Evolutionary conservation across 1,284 basidiomycete species (phyloP), one percentile per base, ranked within the genome.

Genomic region (Peniophora sp.): DNA sequence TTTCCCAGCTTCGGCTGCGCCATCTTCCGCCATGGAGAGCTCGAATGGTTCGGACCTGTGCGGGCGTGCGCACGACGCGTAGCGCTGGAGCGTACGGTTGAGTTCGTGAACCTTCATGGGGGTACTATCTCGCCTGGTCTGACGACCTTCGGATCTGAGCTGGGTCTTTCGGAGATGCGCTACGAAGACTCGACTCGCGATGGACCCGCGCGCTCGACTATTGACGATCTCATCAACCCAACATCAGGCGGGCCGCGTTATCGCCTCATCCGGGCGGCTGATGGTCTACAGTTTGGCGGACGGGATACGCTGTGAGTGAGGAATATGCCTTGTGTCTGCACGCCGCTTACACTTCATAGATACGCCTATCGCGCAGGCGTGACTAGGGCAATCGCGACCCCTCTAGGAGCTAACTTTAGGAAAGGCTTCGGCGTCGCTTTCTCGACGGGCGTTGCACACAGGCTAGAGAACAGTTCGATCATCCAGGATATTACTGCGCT

Each of bases 281-380:
- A 94, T 60, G 91, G 89, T 0, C 73, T 92, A 12, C 70, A 79
- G 53, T 92, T 85, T 61, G 80, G 73, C 1, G 82, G 80, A 36
- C 78, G 89, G 17, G 78, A 91, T 64, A 79, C 83, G 24, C 70
- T 89, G 87, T 88, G 62, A 57, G 86, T 74, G n/a, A 42, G 34
- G 17, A 22, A 37, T 23, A 1, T 39, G 52, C 32, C 27, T 27
- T 32, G 8, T 9, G 20, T 46, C 20, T 32, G 20, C 23, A 22
- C 3, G 36, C 10, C 41, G 18, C 36, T 39, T 17, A 22, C 39
- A 24, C 22, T 1, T 51, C 27, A 35, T 50, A 71, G 69, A 14
- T 55, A 68, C 12, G 69, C 68, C 6, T 70, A 70, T 52, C 63
- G 68, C 14, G 52, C 61, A 5, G 68, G 69, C 3, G 68, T 70